These are phyloP conservation scores for Neolentinus lepideus DNA, from an alignment of 1,284 basidiomycete species.

Conservation along the genomic window DNA sequence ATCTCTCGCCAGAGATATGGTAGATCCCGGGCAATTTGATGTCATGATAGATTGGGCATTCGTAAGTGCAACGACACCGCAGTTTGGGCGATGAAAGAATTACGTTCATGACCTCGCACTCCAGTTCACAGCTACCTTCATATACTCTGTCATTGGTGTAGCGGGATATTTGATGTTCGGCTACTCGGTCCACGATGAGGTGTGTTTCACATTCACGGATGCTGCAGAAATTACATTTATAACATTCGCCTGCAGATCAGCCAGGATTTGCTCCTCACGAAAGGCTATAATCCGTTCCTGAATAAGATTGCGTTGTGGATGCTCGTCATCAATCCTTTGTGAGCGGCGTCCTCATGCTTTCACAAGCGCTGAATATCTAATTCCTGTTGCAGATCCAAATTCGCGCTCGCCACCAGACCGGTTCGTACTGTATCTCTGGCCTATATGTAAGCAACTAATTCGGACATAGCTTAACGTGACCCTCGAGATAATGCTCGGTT, in stretches of 20 bases:
- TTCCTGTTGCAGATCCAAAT: slow-evolving; percentile 61
- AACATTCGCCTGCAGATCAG: slow-evolving; percentile 56
- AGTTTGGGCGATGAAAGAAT: not conserved
- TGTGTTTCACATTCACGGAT: slow-evolving; percentile 24
- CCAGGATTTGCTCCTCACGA: slow-evolving; percentile 70
- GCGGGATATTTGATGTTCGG: slow-evolving; percentile 95
- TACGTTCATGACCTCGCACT: not conserved
- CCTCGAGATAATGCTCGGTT: slow-evolving; percentile 66
- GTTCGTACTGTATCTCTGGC: slow-evolving; percentile 33
- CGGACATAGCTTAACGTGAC: slow-evolving; percentile 68
- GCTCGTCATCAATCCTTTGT: slow-evolving; percentile 83
- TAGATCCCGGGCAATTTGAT: slow-evolving; percentile 75
- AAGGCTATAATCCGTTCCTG: slow-evolving; percentile 68
- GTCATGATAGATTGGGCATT: slow-evolving; percentile 85
- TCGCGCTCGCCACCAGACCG: slow-evolving; percentile 80
- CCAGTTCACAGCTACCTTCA: slow-evolving; percentile 67
- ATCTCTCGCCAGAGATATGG: slow-evolving; percentile 87
- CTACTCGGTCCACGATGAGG: slow-evolving; percentile 75
- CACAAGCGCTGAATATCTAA: not conserved
- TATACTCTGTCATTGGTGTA: slow-evolving; percentile 79
- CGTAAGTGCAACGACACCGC: slow-evolving; percentile 29
- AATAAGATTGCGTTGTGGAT: slow-evolving; percentile 85
- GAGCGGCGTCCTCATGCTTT: slow-evolving; percentile 21
- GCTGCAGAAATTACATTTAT: not conserved
- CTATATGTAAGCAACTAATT: slow-evolving; percentile 5